Percentiles rank a stretch among this genome's conserved stretches.
These are phyloP conservation scores for Fremontodendron californicum DNA, from an alignment of 345 rosid genomes.

Conservation along the genomic window DNA sequence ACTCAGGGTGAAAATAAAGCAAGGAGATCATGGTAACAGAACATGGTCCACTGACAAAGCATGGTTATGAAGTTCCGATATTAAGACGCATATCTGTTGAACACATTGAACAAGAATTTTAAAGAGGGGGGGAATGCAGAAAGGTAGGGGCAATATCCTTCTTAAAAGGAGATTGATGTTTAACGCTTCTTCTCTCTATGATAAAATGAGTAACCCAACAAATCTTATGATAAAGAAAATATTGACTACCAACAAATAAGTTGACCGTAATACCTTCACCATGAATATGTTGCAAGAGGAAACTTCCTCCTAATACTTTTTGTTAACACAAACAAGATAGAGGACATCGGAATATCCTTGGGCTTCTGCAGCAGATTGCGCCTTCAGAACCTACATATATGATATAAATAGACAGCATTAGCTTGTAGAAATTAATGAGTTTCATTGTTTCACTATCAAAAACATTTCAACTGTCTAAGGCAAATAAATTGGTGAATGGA, in stretches of 20 bases:
- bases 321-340: conserved; percentile 83
- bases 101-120: not conserved
- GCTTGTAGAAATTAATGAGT: not conserved
- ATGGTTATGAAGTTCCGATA: not conserved
- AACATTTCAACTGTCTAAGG: not conserved
- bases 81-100: not conserved
- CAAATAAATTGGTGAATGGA: not conserved
- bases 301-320: conserved; percentile 81
- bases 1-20: not conserved
- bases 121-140: not conserved
- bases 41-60: not conserved
- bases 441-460: not conserved
- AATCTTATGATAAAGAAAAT: not conserved
- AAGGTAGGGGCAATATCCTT: not conserved
- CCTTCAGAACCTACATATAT: conserved; percentile 55
- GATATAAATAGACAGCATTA: not conserved
- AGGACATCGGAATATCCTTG: conserved; percentile 88
- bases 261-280: conserved; percentile 51
- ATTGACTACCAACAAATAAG: not conserved
- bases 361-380: conserved; percentile 78
- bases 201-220: not conserved
- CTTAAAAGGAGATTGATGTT: not conserved
- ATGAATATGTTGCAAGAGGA: conserved; percentile 59
- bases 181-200: not conserved
- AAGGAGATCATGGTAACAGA: not conserved